Evolutionary conservation across 2,329 filamentous ascomycete genomes (phyloP).

Genomic region (Ophiostoma sp.): DNA sequence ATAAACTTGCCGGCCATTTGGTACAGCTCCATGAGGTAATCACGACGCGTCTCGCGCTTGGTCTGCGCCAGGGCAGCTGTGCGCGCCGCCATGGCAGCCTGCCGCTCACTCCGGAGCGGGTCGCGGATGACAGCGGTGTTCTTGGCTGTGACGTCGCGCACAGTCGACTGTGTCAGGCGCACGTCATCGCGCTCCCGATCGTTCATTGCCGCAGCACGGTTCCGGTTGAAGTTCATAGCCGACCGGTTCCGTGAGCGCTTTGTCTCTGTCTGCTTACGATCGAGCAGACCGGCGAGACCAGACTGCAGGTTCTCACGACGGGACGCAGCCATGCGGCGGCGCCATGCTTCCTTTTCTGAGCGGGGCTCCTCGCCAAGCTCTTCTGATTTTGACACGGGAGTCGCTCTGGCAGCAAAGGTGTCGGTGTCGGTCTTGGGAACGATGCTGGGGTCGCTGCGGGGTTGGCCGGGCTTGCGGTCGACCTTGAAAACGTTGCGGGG

Average conservation of each 20-base stretch:
- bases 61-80: slow-evolving; percentile 42
- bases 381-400: slow-evolving; percentile 47
- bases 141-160: slow-evolving; percentile 48
- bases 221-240: slow-evolving; percentile 38
- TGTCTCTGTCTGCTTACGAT: slow-evolving; percentile 49
- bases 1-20: slow-evolving; percentile 86
- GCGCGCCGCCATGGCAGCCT: slow-evolving; percentile 39
- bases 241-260: slow-evolving; percentile 18
- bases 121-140: slow-evolving; percentile 53
- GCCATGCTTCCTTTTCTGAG: slow-evolving; percentile 52
- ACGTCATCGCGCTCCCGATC: slow-evolving; percentile 71
- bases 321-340: slow-evolving; percentile 63
- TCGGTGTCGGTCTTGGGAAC: slow-evolving; percentile 52
- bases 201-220: slow-evolving; percentile 31
- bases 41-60: slow-evolving; percentile 56
- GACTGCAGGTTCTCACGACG: slow-evolving; percentile 67
- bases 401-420: slow-evolving; percentile 56
- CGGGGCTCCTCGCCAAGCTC: slow-evolving; percentile 34
- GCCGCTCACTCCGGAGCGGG: slow-evolving; percentile 54
- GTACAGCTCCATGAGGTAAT: slow-evolving; percentile 80
- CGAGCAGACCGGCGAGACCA: slow-evolving; percentile 64
- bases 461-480: slow-evolving; percentile 23
- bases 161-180: slow-evolving; percentile 60
- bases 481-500: slow-evolving; percentile 72
- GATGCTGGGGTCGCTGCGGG: neutral